Conservation (phyloP, 192 early-diverging fungal genomes). For the Backusella luteola region DNA sequence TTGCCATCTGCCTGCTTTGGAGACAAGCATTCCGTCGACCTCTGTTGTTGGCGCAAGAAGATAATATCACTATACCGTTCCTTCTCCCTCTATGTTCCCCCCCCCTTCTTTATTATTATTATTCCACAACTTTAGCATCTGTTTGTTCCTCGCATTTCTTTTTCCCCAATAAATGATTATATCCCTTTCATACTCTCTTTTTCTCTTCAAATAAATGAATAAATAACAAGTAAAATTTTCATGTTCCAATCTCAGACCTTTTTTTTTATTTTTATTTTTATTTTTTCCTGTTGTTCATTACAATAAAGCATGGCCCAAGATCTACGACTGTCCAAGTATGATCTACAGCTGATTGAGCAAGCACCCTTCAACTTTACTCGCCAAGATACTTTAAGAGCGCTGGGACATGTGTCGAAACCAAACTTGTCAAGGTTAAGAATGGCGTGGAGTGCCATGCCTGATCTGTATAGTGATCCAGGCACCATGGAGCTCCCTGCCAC, state of each 20-base stretch:
- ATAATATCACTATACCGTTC: neutral
- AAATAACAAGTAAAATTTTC: no score
- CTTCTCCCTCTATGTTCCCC: neutral
- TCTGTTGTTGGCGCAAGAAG: constrained; percentile 16
- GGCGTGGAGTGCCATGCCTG: neutral
- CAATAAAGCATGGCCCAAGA: neutral
- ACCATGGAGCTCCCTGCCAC: no score
- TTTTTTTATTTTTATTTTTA: neutral
- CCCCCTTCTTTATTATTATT: neutral
- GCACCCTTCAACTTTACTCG: neutral
- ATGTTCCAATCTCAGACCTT: no score
- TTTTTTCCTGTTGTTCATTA: neutral
- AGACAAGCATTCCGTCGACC: neutral
- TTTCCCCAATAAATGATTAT: neutral
- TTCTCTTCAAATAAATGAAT: neutral
- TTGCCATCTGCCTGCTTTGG: constrained; percentile 1
- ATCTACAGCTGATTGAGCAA: neutral
- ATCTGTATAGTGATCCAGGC: neutral
- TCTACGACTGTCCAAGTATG: neutral
- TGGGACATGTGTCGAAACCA: neutral
- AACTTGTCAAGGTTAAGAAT: neutral
- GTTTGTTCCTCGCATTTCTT: constrained; percentile 1
- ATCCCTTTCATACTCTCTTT: no score
- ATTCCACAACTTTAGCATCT: neutral
- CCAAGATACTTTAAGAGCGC: neutral